Base-by-base conservation (phyloP, 2,329 filamentous ascomycete species). In the Penicillium sp. region DNA sequence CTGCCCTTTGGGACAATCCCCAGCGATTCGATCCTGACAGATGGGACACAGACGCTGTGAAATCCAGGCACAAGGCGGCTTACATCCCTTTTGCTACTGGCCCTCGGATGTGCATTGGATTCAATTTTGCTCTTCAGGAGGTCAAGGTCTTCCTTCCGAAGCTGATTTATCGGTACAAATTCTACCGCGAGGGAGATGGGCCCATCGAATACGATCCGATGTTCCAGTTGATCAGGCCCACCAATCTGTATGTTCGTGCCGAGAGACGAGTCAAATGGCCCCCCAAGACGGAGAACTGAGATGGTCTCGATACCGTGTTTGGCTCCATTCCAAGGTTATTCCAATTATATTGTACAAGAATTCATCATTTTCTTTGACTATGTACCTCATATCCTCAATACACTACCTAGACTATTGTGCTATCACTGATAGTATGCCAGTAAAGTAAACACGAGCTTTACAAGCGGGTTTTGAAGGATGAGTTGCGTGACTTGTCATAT, bases 101-200 rank as follows among this genome's bases (percentile, higher is more conserved):
- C 0, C 74, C 70, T 0, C 69, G 81, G 0, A 75, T 74, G 66
- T 85, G 81, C 51, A 78, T 84, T 45, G 81, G 80, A 0, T 83
- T 82, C 72, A 84, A 82, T 63, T 82, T 83, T 61, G 81, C 80
- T 0, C 66, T 84, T 4, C 73, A 76, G 47, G 79, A 84, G 62
- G 70, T 81, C 50, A 82, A 82, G 67, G 70, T 81, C 11, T 61
- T 67, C 29, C 32, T 84, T 51, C 69, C 74, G 1, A 78, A 82
- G 67, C 64, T 84, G 26, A 63, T 84, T 1, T 82, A 75, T 47
- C 69, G 80, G 4, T 84, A 84, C 58, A 68, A 77, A 42, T 84
- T 81, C 48, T 62, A 49, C 6, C 61, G 72, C 9, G 78, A 74
- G 11, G 70, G 71, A 3, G 69, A 77, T 4, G 75, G 69, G 1